Evolutionary conservation across 768 basidiomycete species (phyloP), one percentile per base, ranked within the genome.

Genomic region (Boletus vinaceobasis): DNA sequence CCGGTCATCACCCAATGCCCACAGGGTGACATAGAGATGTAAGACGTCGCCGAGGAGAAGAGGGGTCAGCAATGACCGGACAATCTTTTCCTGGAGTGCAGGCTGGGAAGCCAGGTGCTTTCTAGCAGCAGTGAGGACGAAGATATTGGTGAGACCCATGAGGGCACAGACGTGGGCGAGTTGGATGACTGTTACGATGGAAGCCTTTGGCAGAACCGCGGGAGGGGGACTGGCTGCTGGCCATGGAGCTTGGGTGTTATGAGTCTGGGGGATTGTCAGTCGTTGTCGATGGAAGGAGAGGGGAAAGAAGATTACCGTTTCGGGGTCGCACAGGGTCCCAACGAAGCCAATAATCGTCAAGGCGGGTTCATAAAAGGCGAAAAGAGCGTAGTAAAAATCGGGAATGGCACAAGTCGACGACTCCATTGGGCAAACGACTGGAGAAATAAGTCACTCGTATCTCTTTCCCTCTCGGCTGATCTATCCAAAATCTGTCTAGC

Each of bases 171-270:
- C 87, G 60, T 90, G 86, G 2, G 85, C 87, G 50, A 91, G 84
- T 64, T 91, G 89, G 43, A 87, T 71, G 56, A 88, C 73, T 1
- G 87, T 88, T 46, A 90, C 85, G 23, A 81, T 67, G 13, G 88
- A 84, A 1, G 88, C 88, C 33, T 64, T 77, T 1, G 85, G 82
- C 17, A 88, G 74, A 32, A 64, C 49, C 3, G 71, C 62, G 15
- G 81, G 79, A 35, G 86, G 82, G 7, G 73, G 65, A 39, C 60
- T 71, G 53, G 72, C 70, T 23, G 68, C 46, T 23, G 83, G 77
- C 88, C 88, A 90, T 26, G 88, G 87, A 2, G 88, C 88, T 70
- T 90, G 88, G 43, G 77, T 70, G 64, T 89, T 86, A 60, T 90
- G 84, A 4, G 83, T 79, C 88, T 91, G 64, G 33, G 35, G 19